Conservation (phyloP, 1,284 basidiomycete species). For the Melampsora larici-populina region DNA sequence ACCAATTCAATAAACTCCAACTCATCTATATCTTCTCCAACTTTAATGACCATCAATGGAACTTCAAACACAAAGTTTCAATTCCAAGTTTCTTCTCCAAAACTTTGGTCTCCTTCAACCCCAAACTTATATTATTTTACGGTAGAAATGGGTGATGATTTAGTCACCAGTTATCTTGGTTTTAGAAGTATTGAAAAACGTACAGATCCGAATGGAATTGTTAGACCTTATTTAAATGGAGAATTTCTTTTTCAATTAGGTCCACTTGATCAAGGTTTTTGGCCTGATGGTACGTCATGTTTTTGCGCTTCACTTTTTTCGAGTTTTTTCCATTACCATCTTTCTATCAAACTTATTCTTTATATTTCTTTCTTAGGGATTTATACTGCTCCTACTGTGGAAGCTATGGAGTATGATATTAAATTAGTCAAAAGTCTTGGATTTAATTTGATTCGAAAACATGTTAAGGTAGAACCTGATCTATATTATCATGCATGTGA, state of each 20-base stretch:
- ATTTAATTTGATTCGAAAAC: slow-evolving; percentile 44
- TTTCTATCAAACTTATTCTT: too few relatives aligned
- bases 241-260: slow-evolving; percentile 42
- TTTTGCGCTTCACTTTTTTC: neutral
- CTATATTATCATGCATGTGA: slow-evolving; percentile 42
- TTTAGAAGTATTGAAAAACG: slow-evolving; percentile 43
- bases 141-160: slow-evolving; percentile 35
- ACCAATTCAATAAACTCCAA: neutral
- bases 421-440: slow-evolving; percentile 39
- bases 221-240: slow-evolving; percentile 42
- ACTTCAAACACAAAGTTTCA: slow-evolving; percentile 32
- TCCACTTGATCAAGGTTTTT: slow-evolving; percentile 44
- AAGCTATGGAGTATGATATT: slow-evolving; percentile 43
- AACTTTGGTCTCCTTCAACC: slow-evolving; percentile 38
- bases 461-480: slow-evolving; percentile 44
- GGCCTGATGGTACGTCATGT: slow-evolving; percentile 41
- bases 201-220: slow-evolving; percentile 30
- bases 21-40: slow-evolving; percentile 6
- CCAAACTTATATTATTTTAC: slow-evolving; percentile 42
- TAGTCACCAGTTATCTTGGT: slow-evolving; percentile 38
- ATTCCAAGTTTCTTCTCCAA: slow-evolving; percentile 26
- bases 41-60: slow-evolving; percentile 5
- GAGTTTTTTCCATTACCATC: neutral
- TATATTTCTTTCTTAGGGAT: neutral
- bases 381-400: slow-evolving; percentile 41